Evolutionary conservation across 202 grass and related monocot genomes (phyloP), one percentile per base, ranked within the genome.

Genomic region (Carex arenaria): DNA sequence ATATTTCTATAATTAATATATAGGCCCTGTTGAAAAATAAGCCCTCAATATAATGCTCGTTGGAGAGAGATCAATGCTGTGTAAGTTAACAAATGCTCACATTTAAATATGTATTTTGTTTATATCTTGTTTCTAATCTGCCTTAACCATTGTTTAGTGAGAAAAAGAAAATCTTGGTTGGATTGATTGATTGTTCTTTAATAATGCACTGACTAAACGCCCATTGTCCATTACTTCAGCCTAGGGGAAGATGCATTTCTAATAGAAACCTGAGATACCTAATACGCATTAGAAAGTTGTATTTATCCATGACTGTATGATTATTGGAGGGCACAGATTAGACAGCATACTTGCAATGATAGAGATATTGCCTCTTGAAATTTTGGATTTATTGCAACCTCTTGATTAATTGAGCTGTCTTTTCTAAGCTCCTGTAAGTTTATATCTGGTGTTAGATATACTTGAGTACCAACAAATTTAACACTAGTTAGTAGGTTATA

Each of bases 281-380:
- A 36, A 18, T 62, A 56, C 17, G 15, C 32, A 80, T 80, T 80
- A 42, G n/a, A 80, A 80, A 61, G 63, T 80, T 80, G 32, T 63
- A 60, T 18, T 64, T 22, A 61, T 63, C 11, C 56, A 38, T 22
- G 10, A 47, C 43, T 64, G 14, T 9, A 80, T 36, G 20, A 80
- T 28, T 61, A 47, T 64, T 80, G 17, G n/a, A 80, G 34, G 78
- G 54, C 19, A 57, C 32, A 23, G 10, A 72, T 47, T 19, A 72
- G 40, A 47, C 40, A 78, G 7, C 74, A 45, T 80, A 62, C 55
- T 47, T 80, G 78, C 32, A 80, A 80, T 80, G 47, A 80, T 80
- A 63, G 18, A 80, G 32, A 19, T 42, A 80, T 80, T 7, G 7
- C 20, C 49, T 31, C 20, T 78, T 57, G 2, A 62, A 38, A 80